Base-by-base conservation (phyloP, 176 grass and related monocot species). In the Aegilops tauschii region DNA sequence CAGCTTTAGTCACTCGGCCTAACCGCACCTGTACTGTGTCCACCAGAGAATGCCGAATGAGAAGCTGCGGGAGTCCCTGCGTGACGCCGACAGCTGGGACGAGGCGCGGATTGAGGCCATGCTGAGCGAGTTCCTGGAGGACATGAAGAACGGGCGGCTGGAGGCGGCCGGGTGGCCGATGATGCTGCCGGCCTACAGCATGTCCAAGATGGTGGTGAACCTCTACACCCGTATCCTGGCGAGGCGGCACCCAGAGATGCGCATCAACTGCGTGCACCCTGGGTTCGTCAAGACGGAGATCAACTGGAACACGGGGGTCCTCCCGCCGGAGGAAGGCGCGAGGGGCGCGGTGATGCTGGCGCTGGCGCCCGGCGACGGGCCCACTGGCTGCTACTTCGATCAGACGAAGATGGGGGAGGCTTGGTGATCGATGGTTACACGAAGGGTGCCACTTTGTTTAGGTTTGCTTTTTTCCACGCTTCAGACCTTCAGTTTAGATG, bases 161-260 rank as follows among this genome's bases (percentile, higher is more conserved):
- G 92, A 97, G 80, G 93, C 44, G 20, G 87, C 80, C 0, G 93
- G 67, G 18, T 97, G 95, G 93, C 90, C 95, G 16, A 82, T 17
- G 67, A 90, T 90, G 93, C 87, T 97, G 17, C 95, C 95, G 0
- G 82, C 90, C 2, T 97, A 97, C 67, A 97, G 86, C 21, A 70
- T 92, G 8, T 94, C 95, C 0, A 97, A 97, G 76, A 92, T 92
- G 52, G 80, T 83, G 13, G 72, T 93, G 65, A 92, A 91, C 58
- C 88, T 92, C 2, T 93, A 91, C 82, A 90, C 92, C 40, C 77
- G 95, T 30, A 77, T 93, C 18, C 58, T 91, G 37, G 88, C 90
- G 7, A 88, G 65, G 87, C 85, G 71, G 58, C 78, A 91, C 50
- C 90, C 88, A 0, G 85, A 82, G 32, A 92, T 97, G 84, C 84